Base-by-base conservation (phyloP, 768 basidiomycete genomes). In the Trametes punicea region DNA sequence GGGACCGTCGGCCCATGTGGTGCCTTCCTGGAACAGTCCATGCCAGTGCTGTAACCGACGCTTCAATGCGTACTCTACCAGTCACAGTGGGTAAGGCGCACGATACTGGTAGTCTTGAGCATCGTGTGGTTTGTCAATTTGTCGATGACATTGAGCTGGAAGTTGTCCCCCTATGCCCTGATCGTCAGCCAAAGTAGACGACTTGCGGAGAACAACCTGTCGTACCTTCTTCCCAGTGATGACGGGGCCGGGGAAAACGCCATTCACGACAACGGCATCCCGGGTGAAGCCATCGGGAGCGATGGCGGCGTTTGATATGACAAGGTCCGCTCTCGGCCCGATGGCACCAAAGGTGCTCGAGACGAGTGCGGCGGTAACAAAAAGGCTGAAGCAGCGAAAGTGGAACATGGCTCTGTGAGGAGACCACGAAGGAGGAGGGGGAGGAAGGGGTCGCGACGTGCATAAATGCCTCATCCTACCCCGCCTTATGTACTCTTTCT, bases 1-100 rank as follows among this genome's bases (percentile, higher is more conserved):
- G 13, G 69, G 38, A 10, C 79, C 80, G 45, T 81, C 80, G 48
- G 74, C 76, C n/a, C 72, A 66, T 4, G 74, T 75, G 6, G 71
- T 68, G 21, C 69, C 68, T 9, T 64, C 46, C 56, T 79, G 77
- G 51, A 74, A 75, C 9, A 79, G 29, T 3, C 78, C 78, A 49
- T 79, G 78, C 78, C 78, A 79, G 29, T 63, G 62, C 62, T 63
- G 21, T 11, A 25, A 6, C 18, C 10, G 10, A 9, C 23, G 21
- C 10, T 10, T 42, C 21, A 42, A 23, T 25, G 10, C 10, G 21
- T 2, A 10, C 23, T 9, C 6, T 20, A 23, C 9, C n/a, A n/a
- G 4, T 25, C 41, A 25, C 9, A 25, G 25, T 20, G 16, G 21
- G 11, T 18, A 7, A 29, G 26, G 21, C 45, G 31, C 13, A 56